Conservation (phyloP, 805 yeast species). For the Kurtzmaniella fragi region DNA sequence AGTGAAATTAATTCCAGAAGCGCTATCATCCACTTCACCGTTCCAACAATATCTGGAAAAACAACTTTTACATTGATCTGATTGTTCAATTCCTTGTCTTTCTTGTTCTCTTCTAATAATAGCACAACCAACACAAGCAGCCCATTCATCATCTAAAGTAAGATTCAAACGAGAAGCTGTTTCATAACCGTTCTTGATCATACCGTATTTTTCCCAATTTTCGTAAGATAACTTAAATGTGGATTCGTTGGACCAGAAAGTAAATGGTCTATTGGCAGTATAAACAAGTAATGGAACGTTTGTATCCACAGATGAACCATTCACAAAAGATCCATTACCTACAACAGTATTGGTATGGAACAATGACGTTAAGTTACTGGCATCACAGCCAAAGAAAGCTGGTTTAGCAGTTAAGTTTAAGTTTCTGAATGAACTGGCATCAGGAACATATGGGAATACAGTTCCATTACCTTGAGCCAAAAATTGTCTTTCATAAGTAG, state of each 20-base stretch:
- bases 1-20: conserved; percentile 21
- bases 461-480: conserved; percentile 48
- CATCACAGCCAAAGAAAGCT: conserved; percentile 79
- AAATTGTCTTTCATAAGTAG: conserved; percentile 32
- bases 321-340: background rate
- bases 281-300: conserved; percentile 71
- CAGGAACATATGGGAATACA: conserved; percentile 79
- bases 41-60: conserved; percentile 75
- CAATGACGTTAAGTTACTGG: conserved; percentile 54
- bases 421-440: conserved; percentile 53
- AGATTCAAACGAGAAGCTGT: conserved; percentile 60
- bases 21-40: conserved; percentile 29
- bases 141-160: conserved; percentile 65
- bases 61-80: conserved; percentile 67
- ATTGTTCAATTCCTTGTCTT: conserved; percentile 52
- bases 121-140: conserved; percentile 79
- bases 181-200: conserved; percentile 73
- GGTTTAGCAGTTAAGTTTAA: conserved; percentile 62
- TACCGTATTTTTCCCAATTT: conserved; percentile 48
- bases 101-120: conserved; percentile 73
- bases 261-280: conserved; percentile 64
- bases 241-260: conserved; percentile 65
- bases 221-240: conserved; percentile 63
- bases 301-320: background rate
- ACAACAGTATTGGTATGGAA: conserved; percentile 20